A percentile compares a stretch with the other conserved stretches of the same genome.
Evolutionary conservation across 2,329 filamentous ascomycete species (phyloP).

Genomic region (Fusarium sp.): DNA sequence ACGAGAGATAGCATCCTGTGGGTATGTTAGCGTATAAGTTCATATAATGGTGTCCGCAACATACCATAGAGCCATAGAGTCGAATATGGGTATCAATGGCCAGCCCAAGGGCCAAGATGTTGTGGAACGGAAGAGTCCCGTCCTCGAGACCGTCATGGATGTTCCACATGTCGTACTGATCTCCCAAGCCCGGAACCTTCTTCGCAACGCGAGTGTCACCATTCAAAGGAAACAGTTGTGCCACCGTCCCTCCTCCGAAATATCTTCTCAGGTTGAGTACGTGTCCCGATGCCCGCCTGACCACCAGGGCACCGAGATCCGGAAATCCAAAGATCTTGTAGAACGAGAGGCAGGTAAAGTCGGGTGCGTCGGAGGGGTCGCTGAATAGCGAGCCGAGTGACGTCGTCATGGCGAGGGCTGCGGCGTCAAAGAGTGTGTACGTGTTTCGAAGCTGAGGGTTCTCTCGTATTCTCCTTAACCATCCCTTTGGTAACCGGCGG

Average conservation of each 20-base stretch:
- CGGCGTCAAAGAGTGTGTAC: constrained; percentile 71
- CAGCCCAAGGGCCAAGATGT: constrained; percentile 70
- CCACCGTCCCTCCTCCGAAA: constrained; percentile 77
- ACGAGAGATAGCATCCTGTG: constrained; percentile 62
- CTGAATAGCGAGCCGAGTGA: constrained; percentile 64
- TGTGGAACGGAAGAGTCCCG: constrained; percentile 74
- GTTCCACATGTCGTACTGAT: constrained; percentile 50
- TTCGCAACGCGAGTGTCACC: constrained; percentile 48
- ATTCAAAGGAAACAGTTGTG: constrained; percentile 56
- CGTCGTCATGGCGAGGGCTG: constrained; percentile 72
- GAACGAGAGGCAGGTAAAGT: constrained; percentile 71
- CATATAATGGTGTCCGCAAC: background rate
- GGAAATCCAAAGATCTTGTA: constrained; percentile 78
- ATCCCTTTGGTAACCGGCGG: constrained; percentile 68
- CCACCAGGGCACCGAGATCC: constrained; percentile 71
- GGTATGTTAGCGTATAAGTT: background rate
- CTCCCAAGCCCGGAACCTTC: constrained; percentile 54
- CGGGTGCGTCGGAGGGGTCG: constrained; percentile 63
- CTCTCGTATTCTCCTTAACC: constrained; percentile 58
- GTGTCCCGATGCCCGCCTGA: constrained; percentile 66
- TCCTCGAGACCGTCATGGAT: constrained; percentile 74
- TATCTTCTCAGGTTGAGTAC: constrained; percentile 68
- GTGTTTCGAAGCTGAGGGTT: constrained; percentile 37
- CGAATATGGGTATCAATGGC: constrained; percentile 68
- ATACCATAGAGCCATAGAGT: constrained; percentile 67